Percentiles rank a stretch among this genome's conserved stretches.
Evolutionary conservation across 2,329 filamentous ascomycete genomes (phyloP).

Genomic region (Eutypa lata): DNA sequence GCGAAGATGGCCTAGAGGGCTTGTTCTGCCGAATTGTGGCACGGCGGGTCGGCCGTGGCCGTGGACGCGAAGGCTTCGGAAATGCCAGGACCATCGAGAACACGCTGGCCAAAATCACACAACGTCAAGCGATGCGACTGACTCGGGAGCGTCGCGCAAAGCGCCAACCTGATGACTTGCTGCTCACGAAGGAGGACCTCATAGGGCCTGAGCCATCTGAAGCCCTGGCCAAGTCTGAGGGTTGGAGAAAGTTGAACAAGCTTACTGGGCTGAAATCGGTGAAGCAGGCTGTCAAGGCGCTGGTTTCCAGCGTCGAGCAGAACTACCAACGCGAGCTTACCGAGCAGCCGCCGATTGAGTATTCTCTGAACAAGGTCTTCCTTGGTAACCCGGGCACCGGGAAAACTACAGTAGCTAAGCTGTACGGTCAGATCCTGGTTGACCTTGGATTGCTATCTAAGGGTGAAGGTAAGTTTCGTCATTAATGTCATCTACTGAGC

Average conservation of each 20-base stretch:
- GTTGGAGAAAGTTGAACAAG: conserved; percentile 56
- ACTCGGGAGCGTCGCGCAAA: conserved; percentile 39
- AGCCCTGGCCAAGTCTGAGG: conserved; percentile 46
- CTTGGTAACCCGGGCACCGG: conserved; percentile 71
- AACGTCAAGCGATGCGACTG: conserved; percentile 59
- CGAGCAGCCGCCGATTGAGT: conserved; percentile 57
- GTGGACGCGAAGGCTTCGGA: conserved; percentile 66
- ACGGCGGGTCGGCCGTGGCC: conserved; percentile 57
- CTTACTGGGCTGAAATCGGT: conserved; percentile 60
- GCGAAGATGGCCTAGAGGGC: conserved; percentile 56
- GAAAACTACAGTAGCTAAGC: conserved; percentile 71
- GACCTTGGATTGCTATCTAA: conserved; percentile 66
- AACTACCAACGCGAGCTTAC: conserved; percentile 66
- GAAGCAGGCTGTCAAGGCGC: conserved; percentile 55
- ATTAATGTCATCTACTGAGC: neutral
- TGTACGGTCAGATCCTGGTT: conserved; percentile 67
- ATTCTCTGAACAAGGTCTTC: conserved; percentile 66
- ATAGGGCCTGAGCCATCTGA: conserved; percentile 64
- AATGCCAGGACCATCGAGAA: conserved; percentile 72
- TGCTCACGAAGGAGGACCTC: conserved; percentile 63
- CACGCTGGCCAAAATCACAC: conserved; percentile 46
- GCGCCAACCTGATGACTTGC: conserved; percentile 49
- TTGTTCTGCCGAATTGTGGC: conserved; percentile 63
- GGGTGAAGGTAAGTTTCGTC: conserved; percentile 55
- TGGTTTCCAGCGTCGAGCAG: conserved; percentile 58